Percentiles rank a stretch among this genome's conserved stretches.
Conservation (phyloP, 495 filamentous ascomycete species). For the Lepidopterella palustris region DNA sequence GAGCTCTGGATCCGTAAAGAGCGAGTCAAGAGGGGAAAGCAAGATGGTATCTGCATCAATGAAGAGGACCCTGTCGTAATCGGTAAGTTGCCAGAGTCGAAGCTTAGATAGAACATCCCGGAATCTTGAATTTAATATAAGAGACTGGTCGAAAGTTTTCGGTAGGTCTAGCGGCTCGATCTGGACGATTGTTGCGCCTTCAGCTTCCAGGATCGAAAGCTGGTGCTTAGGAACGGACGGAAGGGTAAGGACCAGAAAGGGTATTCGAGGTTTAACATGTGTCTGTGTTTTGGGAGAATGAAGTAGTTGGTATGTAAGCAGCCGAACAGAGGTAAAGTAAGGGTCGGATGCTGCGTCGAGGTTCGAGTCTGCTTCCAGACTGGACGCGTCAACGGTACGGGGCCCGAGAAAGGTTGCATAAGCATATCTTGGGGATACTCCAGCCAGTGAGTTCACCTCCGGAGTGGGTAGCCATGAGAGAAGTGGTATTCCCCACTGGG, state of each 20-base stretch:
- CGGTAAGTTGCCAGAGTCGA: conserved; percentile 22
- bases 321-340: conserved; percentile 1
- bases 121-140: conserved; percentile 8
- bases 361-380: background rate
- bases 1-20: conserved; percentile 13
- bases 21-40: conserved; percentile 15
- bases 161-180: conserved; percentile 12
- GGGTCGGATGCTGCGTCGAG: background rate
- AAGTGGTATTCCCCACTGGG: background rate
- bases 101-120: conserved; percentile 22
- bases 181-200: conserved; percentile 7
- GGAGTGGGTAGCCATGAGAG: background rate
- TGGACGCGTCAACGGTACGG: background rate
- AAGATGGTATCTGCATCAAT: conserved; percentile 25
- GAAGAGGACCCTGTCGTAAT: conserved; percentile 26
- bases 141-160: conserved; percentile 6
- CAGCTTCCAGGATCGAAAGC: conserved; percentile 1
- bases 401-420: conserved; percentile 7
- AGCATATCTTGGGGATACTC: background rate
- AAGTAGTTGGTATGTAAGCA: conserved; percentile 14
- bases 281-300: background rate
- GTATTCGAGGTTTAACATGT: background rate
- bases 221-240: background rate
- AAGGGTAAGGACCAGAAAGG: conserved; percentile 12
- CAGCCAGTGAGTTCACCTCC: background rate